Base-by-base conservation (phyloP, 805 yeast species). In the Lipomyces yamadae region DNA sequence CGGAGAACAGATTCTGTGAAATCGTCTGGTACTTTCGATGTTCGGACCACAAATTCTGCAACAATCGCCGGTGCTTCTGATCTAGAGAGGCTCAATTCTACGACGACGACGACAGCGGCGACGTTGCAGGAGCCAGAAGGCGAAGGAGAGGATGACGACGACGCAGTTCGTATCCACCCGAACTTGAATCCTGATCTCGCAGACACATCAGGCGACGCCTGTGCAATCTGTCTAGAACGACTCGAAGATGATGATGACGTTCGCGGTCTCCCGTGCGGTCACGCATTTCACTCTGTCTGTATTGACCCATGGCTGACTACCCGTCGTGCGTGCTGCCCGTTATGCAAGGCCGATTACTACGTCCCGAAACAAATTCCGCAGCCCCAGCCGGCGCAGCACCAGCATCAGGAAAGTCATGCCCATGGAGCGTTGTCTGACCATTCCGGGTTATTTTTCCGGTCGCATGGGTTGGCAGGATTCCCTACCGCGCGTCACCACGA, bases 231-330 rank as follows among this genome's bases (percentile, higher is more conserved):
- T 76, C 81, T 91, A 45, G 96, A 90, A 53, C 76, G 79, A 3
- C 81, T 88, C 63, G 89, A 85, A 69, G 83, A 83, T 60, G 86
- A 83, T 13, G 91, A 89, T 61, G 74, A 76, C 0, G 91, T 91
- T 1, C 84, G 96, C 60, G 91, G 91, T 0, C 81, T 91, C 56
- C 80, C 89, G 10, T 91, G 97, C 78, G 92, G 92, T 2, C 97
- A 91, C 77, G 92, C 88, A 1, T 91, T 87, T 82, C 97, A 91
- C 74, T 81, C 87, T 30, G 88, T 83, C 18, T 91, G 97, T 77
- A 82, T 91, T 62, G 92, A 88, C 70, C 93, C 93, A 1, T 91
- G 96, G 96, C 79, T 91, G 58, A 87, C 86, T 2, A 84, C 85
- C 69, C 80, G 94, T 71, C 83, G 89, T 58, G 93, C 92, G 0